These are phyloP conservation scores for Endothia cerciana DNA, from an alignment of 2,329 filamentous ascomycete genomes.

Conservation along the genomic window DNA sequence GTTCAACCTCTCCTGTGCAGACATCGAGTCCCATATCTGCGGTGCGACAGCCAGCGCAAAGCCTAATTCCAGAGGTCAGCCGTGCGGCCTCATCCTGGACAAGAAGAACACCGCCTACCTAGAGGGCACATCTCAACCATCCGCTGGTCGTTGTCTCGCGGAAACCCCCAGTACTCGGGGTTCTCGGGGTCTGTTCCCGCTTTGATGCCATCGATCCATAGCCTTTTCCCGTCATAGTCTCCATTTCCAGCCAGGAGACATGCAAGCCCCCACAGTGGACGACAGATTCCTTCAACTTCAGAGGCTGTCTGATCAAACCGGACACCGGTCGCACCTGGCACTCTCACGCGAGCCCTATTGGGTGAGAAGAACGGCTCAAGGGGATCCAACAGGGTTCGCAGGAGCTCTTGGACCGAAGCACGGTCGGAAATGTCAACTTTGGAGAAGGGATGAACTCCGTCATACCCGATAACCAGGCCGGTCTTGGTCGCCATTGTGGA, in stretches of 20 bases:
- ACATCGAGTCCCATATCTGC: slow-evolving; percentile 68
- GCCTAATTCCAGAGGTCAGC: slow-evolving; percentile 41
- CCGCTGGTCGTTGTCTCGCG: slow-evolving; percentile 76
- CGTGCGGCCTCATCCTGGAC: not conserved
- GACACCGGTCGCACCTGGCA: slow-evolving; percentile 71
- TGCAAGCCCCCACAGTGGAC: slow-evolving; percentile 76
- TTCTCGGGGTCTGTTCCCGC: slow-evolving; percentile 71
- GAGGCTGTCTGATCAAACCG: slow-evolving; percentile 78
- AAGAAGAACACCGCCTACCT: slow-evolving; percentile 42
- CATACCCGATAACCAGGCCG: slow-evolving; percentile 54
- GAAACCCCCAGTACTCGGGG: slow-evolving; percentile 77
- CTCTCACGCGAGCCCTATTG: slow-evolving; percentile 64
- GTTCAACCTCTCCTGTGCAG: slow-evolving; percentile 64
- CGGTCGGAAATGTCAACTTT: slow-evolving; percentile 54
- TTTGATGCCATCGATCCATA: slow-evolving; percentile 72
- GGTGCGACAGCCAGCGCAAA: slow-evolving; percentile 73
- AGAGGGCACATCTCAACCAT: slow-evolving; percentile 87
- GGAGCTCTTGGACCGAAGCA: slow-evolving; percentile 62
- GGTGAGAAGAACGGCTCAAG: slow-evolving; percentile 74
- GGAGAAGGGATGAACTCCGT: slow-evolving; percentile 59
- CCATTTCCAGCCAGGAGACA: slow-evolving; percentile 71
- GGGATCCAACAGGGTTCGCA: slow-evolving; percentile 69
- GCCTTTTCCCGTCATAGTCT: slow-evolving; percentile 63
- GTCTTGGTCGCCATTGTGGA: slow-evolving; percentile 29
- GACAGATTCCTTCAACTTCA: slow-evolving; percentile 75